Conservation (phyloP, 768 basidiomycete species). For the Peribolospora baueri region DNA sequence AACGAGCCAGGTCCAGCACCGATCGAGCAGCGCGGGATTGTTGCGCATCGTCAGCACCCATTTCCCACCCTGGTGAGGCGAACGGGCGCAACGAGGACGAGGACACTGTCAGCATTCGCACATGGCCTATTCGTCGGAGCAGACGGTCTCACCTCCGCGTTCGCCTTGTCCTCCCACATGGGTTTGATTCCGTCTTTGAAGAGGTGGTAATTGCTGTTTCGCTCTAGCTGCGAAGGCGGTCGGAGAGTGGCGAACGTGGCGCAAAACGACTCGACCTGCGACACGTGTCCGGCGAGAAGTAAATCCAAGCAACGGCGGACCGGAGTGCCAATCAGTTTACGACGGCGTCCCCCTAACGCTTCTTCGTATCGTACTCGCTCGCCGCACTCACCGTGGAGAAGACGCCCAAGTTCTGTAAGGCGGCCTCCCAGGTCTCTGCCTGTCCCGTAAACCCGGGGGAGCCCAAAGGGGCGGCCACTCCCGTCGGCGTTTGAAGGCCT, state of each 20-base stretch:
- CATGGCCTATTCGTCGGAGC: too few relatives aligned
- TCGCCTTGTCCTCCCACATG: constrained; percentile 92
- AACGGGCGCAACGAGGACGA: background rate
- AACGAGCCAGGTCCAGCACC: constrained; percentile 69
- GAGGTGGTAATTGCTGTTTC: constrained; percentile 80
- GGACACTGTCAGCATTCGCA: background rate
- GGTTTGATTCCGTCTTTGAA: constrained; percentile 87
- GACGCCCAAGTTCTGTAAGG: too few relatives aligned
- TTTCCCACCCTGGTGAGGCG: constrained; percentile 38
- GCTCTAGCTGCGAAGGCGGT: constrained; percentile 54
- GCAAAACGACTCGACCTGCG: constrained; percentile 62
- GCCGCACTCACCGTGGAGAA: too few relatives aligned
- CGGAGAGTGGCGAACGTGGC: constrained; percentile 81
- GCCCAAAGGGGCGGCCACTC: too few relatives aligned
- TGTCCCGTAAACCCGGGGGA: too few relatives aligned
- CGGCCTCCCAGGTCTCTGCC: too few relatives aligned
- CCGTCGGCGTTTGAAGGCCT: too few relatives aligned
- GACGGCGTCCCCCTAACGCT: too few relatives aligned
- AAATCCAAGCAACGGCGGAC: background rate
- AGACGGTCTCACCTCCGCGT: constrained; percentile 30
- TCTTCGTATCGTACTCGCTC: too few relatives aligned
- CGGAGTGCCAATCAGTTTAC: too few relatives aligned
- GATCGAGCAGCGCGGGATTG: constrained; percentile 49
- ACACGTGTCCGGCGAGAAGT: constrained; percentile 30
- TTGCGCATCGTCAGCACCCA: constrained; percentile 88